phyloP scores from a whole-genome alignment of 768 basidiomycete species.

The Clitopilus hobsonii region DNA sequence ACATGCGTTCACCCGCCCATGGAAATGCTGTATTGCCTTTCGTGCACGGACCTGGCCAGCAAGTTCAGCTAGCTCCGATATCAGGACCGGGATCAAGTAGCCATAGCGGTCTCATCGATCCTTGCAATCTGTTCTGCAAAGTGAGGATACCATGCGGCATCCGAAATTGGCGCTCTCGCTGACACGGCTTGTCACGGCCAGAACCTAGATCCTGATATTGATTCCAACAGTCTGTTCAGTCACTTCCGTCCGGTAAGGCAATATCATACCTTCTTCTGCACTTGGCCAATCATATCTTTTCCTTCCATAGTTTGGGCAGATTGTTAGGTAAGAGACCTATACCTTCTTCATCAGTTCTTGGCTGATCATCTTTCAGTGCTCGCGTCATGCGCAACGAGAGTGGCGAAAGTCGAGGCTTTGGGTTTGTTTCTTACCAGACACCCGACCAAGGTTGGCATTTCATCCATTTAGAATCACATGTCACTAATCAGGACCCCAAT shows the following conservation, averaged over 20 bases:
- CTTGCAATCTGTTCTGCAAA: constrained; percentile 89
- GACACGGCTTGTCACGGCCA: constrained; percentile 23
- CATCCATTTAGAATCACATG: neutral
- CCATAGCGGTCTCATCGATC: constrained; percentile 85
- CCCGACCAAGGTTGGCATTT: constrained; percentile 66
- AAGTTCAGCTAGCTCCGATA: constrained; percentile 78
- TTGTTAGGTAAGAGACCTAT: constrained; percentile 62
- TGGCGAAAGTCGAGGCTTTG: constrained; percentile 82
- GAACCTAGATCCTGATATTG: constrained; percentile 83
- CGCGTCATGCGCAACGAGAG: constrained; percentile 87
- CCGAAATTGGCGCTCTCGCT: neutral
- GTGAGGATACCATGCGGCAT: constrained; percentile 28
- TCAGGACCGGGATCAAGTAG: constrained; percentile 74
- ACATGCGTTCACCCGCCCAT: constrained; percentile 14
- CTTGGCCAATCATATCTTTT: neutral
- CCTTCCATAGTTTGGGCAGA: constrained; percentile 75
- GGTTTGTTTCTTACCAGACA: constrained; percentile 84
- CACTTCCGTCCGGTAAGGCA: constrained; percentile 72
- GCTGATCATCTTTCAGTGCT: constrained; percentile 47
- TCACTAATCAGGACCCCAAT: constrained; percentile 1
- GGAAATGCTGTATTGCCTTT: constrained; percentile 28
- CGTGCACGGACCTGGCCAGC: constrained; percentile 85
- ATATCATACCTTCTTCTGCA: neutral
- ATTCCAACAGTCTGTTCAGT: constrained; percentile 78
- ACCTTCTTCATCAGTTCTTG: neutral